Evolutionary conservation across 1,139 yeast genomes (phyloP), one percentile per base, ranked within the genome.

Genomic region (Pichia sp.): DNA sequence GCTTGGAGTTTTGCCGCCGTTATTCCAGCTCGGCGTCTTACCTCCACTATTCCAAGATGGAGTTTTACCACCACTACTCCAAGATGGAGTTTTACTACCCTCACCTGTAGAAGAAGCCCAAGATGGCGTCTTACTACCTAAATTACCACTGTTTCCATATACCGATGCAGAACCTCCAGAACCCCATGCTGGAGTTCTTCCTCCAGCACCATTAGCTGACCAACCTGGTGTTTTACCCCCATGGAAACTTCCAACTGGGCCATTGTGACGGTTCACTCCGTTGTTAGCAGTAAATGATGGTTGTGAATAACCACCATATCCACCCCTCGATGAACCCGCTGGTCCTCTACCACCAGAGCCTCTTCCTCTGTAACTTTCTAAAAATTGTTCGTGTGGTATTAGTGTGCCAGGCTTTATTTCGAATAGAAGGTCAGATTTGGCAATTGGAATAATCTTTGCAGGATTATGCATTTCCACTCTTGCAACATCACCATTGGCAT

Each of bases 381-480:
- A 77, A 55, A 86, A 84, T 55, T 92, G 86, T 56, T 84, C 81
- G 60, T 86, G 90, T 16, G 96, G 84, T 42, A 90, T 72, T 49
- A 79, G 72, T 43, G 67, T 71, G 43, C 80, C 77, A 39, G 84
- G 83, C 42, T 83, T 82, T 35, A 77, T 69, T 42, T 78, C 73
- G 55, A 81, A 74, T 51, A 88, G 86, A 56, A 92, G 73, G 60
- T 80, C 85, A 36, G 77, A 75, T 60, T 90, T 90, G 55, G 79
- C 82, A 36, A 92, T 88, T 52, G 92, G 87, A 52, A 90, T 80
- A 50, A 83, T 85, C 63, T 92, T 94, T 58, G 83, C 82, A 58
- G 88, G 90, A 36, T 97, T 85, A 64, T 92, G 97, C 53, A 92
- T 74, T 65, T 92, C 99, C 41, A 92, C 85, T 50, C 97, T 77